phyloP scores from a whole-genome alignment of 805 yeast species.

The Schwanniomyces vanrijiae region DNA sequence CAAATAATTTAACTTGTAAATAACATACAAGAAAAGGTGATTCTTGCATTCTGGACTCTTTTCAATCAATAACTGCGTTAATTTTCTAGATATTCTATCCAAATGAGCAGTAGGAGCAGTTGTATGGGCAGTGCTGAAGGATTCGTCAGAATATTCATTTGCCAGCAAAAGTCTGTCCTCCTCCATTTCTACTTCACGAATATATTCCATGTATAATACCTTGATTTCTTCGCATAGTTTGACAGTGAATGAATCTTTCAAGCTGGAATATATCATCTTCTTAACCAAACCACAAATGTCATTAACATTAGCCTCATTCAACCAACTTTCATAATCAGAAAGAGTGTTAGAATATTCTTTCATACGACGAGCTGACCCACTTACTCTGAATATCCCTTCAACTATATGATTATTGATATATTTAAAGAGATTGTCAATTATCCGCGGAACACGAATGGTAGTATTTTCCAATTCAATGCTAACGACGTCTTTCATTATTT shows the following conservation, averaged over 20 bases:
- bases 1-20: constrained; percentile 15
- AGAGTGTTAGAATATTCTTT: constrained; percentile 15
- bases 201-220: constrained; percentile 1
- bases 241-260: constrained; percentile 9
- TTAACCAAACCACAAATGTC: constrained; percentile 30
- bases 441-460: constrained; percentile 16
- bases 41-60: constrained; percentile 14
- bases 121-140: constrained; percentile 8
- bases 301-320: constrained; percentile 18
- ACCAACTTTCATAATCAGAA: constrained; percentile 16
- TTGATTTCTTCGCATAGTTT: constrained; percentile 6
- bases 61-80: neutral
- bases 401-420: constrained; percentile 16
- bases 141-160: constrained; percentile 1
- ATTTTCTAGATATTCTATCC: constrained; percentile 2
- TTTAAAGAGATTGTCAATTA: constrained; percentile 19
- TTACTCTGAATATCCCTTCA: constrained; percentile 32
- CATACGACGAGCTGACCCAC: constrained; percentile 29
- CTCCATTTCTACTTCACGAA: neutral
- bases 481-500: neutral
- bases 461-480: constrained; percentile 1
- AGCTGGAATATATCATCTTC: constrained; percentile 15
- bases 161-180: constrained; percentile 9
- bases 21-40: constrained; percentile 17
- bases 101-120: constrained; percentile 1